A percentile compares a stretch with the other conserved stretches of the same genome.
Evolutionary conservation across 2,329 filamentous ascomycete species (phyloP).

Genomic region (Hypoxylon sp.): DNA sequence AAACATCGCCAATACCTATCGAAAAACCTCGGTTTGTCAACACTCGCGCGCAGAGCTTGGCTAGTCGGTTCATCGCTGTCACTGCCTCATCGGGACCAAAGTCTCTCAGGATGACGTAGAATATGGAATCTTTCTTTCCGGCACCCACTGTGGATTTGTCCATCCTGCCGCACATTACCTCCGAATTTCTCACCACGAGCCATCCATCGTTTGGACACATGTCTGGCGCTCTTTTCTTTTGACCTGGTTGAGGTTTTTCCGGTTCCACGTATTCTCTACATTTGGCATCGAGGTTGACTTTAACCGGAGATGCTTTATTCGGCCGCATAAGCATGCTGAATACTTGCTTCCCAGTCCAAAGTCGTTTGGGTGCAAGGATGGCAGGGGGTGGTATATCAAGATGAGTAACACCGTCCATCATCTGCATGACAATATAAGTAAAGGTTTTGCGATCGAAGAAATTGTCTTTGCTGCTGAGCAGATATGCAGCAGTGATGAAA

Average conservation of each 20-base stretch:
- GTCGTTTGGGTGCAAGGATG: constrained; percentile 84
- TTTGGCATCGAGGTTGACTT: constrained; percentile 93
- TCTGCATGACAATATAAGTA: constrained; percentile 90
- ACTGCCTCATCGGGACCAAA: constrained; percentile 92
- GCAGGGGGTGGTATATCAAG: constrained; percentile 90
- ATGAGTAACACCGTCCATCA: constrained; percentile 85
- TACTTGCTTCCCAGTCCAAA: constrained; percentile 98
- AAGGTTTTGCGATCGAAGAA: constrained; percentile 94
- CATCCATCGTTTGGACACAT: constrained; percentile 91
- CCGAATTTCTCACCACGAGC: constrained; percentile 94
- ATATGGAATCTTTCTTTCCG: constrained; percentile 97
- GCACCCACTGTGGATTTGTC: constrained; percentile 98
- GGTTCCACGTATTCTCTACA: constrained; percentile 78
- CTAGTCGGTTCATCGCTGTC: constrained; percentile 91
- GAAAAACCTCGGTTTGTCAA: constrained; percentile 95
- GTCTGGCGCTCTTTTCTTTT: constrained; percentile 68
- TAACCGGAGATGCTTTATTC: constrained; percentile 84
- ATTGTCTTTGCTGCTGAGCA: constrained; percentile 91
- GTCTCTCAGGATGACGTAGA: constrained; percentile 96
- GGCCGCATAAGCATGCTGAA: constrained; percentile 94
- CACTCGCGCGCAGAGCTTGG: constrained; percentile 89
- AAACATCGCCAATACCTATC: constrained; percentile 95
- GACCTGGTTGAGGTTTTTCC: constrained; percentile 68
- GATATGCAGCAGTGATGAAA: constrained; percentile 95
- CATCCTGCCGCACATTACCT: constrained; percentile 97